Conservation (phyloP, 2,329 filamentous ascomycete genomes). For the Colletotrichum magnum region DNA sequence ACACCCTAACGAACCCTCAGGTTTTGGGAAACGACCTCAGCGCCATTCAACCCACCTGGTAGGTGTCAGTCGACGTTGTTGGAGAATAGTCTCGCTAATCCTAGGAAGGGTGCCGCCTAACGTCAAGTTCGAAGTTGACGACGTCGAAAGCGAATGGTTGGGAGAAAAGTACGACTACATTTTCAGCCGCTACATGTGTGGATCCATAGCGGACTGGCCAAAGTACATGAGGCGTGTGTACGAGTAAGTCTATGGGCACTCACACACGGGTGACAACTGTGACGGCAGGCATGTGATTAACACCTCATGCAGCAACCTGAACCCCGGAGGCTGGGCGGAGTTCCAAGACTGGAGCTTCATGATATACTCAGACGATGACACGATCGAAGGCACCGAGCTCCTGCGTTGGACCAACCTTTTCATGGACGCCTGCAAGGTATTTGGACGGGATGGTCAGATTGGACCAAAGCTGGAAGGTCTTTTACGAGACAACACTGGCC, state of each 20-base stretch:
- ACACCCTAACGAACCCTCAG: not conserved
- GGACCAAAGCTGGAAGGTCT: slow-evolving; percentile 45
- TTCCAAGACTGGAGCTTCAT: slow-evolving; percentile 44
- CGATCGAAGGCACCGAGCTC: slow-evolving; percentile 28
- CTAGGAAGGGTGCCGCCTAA: slow-evolving; percentile 70
- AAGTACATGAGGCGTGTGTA: not conserved
- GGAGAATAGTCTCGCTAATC: not conserved
- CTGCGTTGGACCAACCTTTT: slow-evolving; percentile 41
- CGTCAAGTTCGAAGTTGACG: slow-evolving; percentile 75
- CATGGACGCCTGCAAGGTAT: slow-evolving; percentile 42
- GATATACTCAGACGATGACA: slow-evolving; percentile 44
- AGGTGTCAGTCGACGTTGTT: too few relatives aligned
- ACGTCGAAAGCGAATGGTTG: slow-evolving; percentile 67
- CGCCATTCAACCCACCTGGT: slow-evolving; percentile 19
- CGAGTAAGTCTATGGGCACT: slow-evolving; percentile 3
- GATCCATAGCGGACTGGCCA: slow-evolving; percentile 27
- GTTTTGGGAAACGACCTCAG: slow-evolving; percentile 29
- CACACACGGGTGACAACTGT: not conserved
- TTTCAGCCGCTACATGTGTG: slow-evolving; percentile 41
- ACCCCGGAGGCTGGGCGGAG: slow-evolving; percentile 51
- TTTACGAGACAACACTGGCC: slow-evolving; percentile 53
- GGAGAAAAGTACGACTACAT: slow-evolving; percentile 53
- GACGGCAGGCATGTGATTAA: not conserved
- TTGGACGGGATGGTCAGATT: slow-evolving; percentile 48
- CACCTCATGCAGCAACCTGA: slow-evolving; percentile 45